These are phyloP conservation scores for Paratrypanosoma confusum DNA, from an alignment of 208 protist genomes.

Conservation along the genomic window DNA sequence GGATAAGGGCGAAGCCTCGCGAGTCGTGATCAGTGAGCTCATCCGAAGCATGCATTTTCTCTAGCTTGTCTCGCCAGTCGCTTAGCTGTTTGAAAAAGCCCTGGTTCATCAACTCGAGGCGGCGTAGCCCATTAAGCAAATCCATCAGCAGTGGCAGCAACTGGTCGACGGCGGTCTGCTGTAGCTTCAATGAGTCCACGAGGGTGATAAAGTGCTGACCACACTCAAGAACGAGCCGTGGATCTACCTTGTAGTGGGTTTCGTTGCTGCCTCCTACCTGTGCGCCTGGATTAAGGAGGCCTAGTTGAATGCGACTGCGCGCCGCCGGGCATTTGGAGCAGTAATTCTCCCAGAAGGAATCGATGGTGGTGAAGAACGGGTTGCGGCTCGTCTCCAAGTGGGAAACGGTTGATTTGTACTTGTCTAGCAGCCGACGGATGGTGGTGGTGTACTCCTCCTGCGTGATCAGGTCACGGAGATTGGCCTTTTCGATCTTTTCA, in stretches of 20 bases:
- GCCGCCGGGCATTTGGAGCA: slow-evolving; percentile 56
- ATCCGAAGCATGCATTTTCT: slow-evolving; percentile 86
- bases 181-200: slow-evolving; percentile 84
- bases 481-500: slow-evolving; percentile 92
- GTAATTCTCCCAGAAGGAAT: slow-evolving; percentile 89
- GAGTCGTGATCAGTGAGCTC: slow-evolving; percentile 66
- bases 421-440: slow-evolving; percentile 88
- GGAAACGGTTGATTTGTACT: slow-evolving; percentile 89
- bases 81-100: slow-evolving; percentile 53
- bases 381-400: slow-evolving; percentile 48
- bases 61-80: slow-evolving; percentile 62
- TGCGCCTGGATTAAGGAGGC: slow-evolving; percentile 1
- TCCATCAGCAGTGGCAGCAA: slow-evolving; percentile 87
- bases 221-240: slow-evolving; percentile 71
- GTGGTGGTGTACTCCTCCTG: slow-evolving; percentile 75
- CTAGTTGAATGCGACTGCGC: slow-evolving; percentile 30
- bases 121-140: slow-evolving; percentile 49
- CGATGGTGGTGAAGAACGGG: slow-evolving; percentile 73
- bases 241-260: slow-evolving; percentile 32
- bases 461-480: slow-evolving; percentile 83
- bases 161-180: slow-evolving; percentile 85
- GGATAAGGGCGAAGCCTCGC: slow-evolving; percentile 86
- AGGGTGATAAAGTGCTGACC: slow-evolving; percentile 91
- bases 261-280: slow-evolving; percentile 9
- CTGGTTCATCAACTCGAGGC: slow-evolving; percentile 26